Evolutionary conservation across 139 green algal species (phyloP).

Genomic region (Chlorella ohadii): DNA sequence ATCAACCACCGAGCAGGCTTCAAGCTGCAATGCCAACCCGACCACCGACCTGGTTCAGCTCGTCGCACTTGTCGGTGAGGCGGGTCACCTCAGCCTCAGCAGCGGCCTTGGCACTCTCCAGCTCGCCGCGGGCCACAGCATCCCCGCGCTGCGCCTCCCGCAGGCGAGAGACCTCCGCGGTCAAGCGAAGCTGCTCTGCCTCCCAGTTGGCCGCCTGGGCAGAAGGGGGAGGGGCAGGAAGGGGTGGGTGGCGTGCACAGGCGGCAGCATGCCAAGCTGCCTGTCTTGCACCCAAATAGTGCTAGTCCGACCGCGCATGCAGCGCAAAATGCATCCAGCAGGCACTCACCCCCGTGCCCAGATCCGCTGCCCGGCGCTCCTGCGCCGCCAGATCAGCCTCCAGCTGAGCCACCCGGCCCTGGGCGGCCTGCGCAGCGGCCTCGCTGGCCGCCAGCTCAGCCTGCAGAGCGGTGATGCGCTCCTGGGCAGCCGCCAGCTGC

Average conservation of each 20-base stretch:
- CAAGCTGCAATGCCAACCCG: too few species aligned
- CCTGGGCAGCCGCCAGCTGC: not conserved
- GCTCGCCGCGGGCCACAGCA: not conserved
- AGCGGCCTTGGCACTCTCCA: conserved; percentile 5
- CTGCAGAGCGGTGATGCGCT: not conserved
- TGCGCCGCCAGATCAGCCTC: too few species aligned
- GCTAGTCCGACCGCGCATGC: too few species aligned
- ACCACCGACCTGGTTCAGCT: not conserved
- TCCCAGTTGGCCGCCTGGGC: conserved; percentile 20
- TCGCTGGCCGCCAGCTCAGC: not conserved
- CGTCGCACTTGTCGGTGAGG: not conserved
- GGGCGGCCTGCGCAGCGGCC: not conserved
- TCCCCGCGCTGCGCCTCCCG: not conserved
- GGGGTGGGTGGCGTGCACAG: too few species aligned
- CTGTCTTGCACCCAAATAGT: too few species aligned
- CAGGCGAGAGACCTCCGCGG: not conserved
- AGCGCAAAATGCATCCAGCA: too few species aligned
- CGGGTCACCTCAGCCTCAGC: conserved; percentile 9
- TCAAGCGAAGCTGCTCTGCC: not conserved
- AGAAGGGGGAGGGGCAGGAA: too few species aligned
- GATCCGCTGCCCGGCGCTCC: too few species aligned
- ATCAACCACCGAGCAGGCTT: too few species aligned
- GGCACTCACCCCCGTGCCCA: too few species aligned
- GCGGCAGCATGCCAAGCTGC: too few species aligned
- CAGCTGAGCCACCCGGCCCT: not conserved